Conservation (phyloP, 306 rosid species). For the Trichosanthes truncata region DNA sequence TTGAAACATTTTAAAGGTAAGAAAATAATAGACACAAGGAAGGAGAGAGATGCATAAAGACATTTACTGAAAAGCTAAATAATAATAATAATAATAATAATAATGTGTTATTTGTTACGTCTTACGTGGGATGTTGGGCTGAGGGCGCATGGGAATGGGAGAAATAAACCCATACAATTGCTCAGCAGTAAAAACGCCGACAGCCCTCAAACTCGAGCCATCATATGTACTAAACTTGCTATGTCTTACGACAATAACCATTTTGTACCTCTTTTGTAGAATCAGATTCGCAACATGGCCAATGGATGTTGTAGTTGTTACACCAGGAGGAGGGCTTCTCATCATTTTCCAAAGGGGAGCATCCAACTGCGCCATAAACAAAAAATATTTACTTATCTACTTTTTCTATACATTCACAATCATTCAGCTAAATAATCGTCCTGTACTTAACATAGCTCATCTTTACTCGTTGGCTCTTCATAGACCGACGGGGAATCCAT, state of each 20-base stretch:
- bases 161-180: slow-evolving; percentile 35
- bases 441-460: neutral
- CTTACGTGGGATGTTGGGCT: neutral
- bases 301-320: slow-evolving; percentile 36
- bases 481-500: neutral
- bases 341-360: slow-evolving; percentile 62
- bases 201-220: slow-evolving; percentile 37
- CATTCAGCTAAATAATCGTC: neutral
- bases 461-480: neutral
- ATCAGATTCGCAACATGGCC: slow-evolving; percentile 60
- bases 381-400: neutral
- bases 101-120: neutral
- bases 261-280: slow-evolving; percentile 35
- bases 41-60: too few relatives aligned
- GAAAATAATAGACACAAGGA: neutral
- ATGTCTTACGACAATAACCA: slow-evolving; percentile 47
- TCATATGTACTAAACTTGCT: slow-evolving; percentile 19
- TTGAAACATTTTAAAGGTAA: neutral
- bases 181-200: slow-evolving; percentile 53
- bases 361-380: slow-evolving; percentile 36
- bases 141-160: slow-evolving; percentile 5
- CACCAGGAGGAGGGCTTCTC: slow-evolving; percentile 59
- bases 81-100: neutral
- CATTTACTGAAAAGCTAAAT: neutral
- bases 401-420: neutral